Percentiles rank a stretch among this genome's conserved stretches.
Conservation (phyloP, 306 rosid species). For the Rosa chinensis region DNA sequence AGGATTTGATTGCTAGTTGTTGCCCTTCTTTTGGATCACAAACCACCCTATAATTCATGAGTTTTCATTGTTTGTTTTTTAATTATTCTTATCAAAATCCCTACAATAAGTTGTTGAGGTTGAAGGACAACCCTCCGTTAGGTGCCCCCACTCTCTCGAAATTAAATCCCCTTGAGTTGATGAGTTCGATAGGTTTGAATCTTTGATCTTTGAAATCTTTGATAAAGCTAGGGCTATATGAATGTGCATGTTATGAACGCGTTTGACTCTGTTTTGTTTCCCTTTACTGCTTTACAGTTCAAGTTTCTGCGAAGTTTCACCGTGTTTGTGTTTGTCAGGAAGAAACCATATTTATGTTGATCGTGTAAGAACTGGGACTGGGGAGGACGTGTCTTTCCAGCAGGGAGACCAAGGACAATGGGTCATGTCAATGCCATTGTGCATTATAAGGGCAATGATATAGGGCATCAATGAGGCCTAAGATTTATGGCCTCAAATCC, state of each 20-base stretch:
- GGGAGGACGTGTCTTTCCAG: neutral
- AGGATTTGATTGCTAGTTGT: conserved; percentile 71
- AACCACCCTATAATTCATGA: conserved; percentile 14
- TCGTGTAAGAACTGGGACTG: neutral
- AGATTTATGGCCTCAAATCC: too few relatives aligned
- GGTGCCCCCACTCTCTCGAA: neutral
- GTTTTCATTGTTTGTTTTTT: neutral
- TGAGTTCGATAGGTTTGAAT: neutral
- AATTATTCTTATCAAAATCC: neutral
- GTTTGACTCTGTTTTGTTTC: neutral
- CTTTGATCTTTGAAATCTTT: neutral
- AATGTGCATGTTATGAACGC: neutral
- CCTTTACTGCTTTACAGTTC: neutral
- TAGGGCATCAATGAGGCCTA: too few relatives aligned
- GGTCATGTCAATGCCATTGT: conserved; percentile 5
- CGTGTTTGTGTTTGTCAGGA: neutral
- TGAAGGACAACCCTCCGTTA: neutral
- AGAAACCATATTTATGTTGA: neutral
- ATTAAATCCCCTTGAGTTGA: neutral
- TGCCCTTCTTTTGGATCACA: conserved; percentile 32
- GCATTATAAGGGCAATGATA: too few relatives aligned
- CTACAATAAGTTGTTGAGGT: neutral
- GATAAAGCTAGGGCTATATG: neutral
- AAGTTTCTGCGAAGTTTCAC: neutral
- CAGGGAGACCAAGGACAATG: conserved; percentile 3